Evolutionary conservation across 2,329 filamentous ascomycete species (phyloP), one percentile per base, ranked within the genome.

Genomic region (Knufia petricola): DNA sequence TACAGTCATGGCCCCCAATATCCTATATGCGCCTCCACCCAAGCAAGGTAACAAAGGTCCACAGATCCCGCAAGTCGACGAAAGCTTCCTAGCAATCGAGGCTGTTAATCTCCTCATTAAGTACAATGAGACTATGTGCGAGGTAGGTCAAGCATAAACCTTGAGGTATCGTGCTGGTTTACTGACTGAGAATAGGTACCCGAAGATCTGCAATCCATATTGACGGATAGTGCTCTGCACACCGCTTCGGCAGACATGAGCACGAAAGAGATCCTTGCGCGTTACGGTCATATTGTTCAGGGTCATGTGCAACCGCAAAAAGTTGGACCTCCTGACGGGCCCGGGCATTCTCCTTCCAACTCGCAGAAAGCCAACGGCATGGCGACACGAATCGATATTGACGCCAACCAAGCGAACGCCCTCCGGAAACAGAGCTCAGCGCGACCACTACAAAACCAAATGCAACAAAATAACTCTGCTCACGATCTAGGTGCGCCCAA

Each of bases 1-100:
- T 2, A 96, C 94, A 2, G 92, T 98, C 54, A 95, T 98, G 66
- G 89, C 90, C 3, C 92, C 92, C 0, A 98, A 98, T 60, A 87
- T 98, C 53, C 75, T 95, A 10, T 89, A 85, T 59, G 55, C 58
- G 2, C 23, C 31, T 30, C 85, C 83, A 56, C 79, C 72, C 52
- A 73, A 66, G 52, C 61, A 66, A 52, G 63, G 67, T 39, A 68
- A 65, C 49, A 66, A 65, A 53, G 74, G 73, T 56, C 69, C 77
- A 36, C 84, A 82, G 63, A 76, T 74, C 4, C 79, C 78, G 37
- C 78, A 88, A 55, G 90, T 94, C 58, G 81, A 82, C 60, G 88
- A 95, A 58, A 92, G 88, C 53, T 95, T 96, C 70, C 78, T 85
- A 60, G 88, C 90, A 24, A 95, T 98, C 52, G 86, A 92, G 60